Evolutionary conservation across 768 basidiomycete genomes (phyloP), one percentile per base, ranked within the genome.

Genomic region (Psilocybe sp.): DNA sequence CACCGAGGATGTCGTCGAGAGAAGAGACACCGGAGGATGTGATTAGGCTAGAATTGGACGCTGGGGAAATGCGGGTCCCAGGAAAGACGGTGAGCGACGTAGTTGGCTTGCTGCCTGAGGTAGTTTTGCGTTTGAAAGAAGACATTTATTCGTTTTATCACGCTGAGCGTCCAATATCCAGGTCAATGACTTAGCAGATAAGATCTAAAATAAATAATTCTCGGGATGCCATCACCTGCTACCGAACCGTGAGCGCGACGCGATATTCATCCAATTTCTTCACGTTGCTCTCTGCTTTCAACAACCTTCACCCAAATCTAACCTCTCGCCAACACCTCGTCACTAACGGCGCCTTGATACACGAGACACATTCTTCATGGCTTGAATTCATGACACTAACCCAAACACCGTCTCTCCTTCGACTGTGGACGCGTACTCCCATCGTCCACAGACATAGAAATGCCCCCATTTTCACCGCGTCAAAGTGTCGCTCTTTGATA

Each of bases 1-100:
- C 94, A 47, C 94, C 94, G 35, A 98, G 82, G 53, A 98, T 81
- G 64, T 98, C 97, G 67, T 99, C 97, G 16, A 99, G 76, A 11
- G 94, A 93, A 20, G 92, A 85, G 8, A 98, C 82, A 2, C 97
- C 97, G 4, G 91, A 91, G 1, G 95, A 95, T 6, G 80, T 83
- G 52, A 87, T 70, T 48, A 75, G 60, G 0, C 80, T 85, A 15
- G 76, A 70, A 34, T 74, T 64, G 4, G 85, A 81, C 28, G 76
- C 74, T 5, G 84, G 76, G 13, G 79, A 87, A 32, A 73, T 47
- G 33, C 79, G 81, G 38, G 85, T 85, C 11, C 85, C 87, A 12
- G 72, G 55, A 38, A 74, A 71, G 28, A 68, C 63, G 34, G 62
- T 62, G 15, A 56, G 45, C 32, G 57, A 44, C 8, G 67, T 53